Conservation (phyloP, 2,329 filamentous ascomycete genomes). For the Nothophoma quercina region DNA sequence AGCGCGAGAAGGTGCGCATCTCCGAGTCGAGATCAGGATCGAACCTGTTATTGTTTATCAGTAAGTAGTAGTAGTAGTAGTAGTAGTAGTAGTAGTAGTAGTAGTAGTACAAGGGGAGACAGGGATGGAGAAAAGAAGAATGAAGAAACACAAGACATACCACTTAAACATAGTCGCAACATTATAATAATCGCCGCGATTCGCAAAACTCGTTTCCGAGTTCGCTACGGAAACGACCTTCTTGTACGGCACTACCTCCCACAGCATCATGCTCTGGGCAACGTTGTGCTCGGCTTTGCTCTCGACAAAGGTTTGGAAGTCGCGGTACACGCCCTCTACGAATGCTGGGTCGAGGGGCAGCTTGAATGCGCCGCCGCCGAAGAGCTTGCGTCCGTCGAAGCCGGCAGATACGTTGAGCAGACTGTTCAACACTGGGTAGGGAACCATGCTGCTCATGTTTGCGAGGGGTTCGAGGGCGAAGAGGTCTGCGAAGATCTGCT, state of each 20-base stretch:
- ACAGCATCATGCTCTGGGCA: slow-evolving; percentile 36
- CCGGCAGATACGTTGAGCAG: slow-evolving; percentile 37
- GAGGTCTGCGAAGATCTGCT: slow-evolving; percentile 23
- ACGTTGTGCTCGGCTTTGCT: slow-evolving; percentile 11
- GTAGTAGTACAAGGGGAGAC: too few relatives aligned
- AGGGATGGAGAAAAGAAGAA: too few relatives aligned
- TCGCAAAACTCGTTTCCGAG: slow-evolving; percentile 36
- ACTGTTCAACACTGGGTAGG: slow-evolving; percentile 45
- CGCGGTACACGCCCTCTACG: slow-evolving; percentile 21
- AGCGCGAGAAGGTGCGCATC: slow-evolving; percentile 36
- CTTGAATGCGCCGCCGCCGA: slow-evolving; percentile 48
- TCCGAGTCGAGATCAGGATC: slow-evolving; percentile 35
- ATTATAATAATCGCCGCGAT: slow-evolving; percentile 46
- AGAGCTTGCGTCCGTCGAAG: slow-evolving; percentile 50
- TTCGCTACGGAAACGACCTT: slow-evolving; percentile 35
- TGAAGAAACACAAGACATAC: too few relatives aligned
- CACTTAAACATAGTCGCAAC: slow-evolving; percentile 44
- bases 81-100: too few relatives aligned
- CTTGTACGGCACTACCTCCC: slow-evolving; percentile 39
- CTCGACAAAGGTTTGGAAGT: slow-evolving; percentile 14
- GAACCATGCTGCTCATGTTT: slow-evolving; percentile 23
- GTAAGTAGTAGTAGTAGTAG: too few relatives aligned
- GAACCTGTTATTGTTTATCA: too few relatives aligned
- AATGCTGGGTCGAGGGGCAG: slow-evolving; percentile 38
- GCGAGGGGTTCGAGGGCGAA: slow-evolving; percentile 10